phyloP scores from a whole-genome alignment of 2,329 filamentous ascomycete genomes.

The Dothistroma pini region DNA sequence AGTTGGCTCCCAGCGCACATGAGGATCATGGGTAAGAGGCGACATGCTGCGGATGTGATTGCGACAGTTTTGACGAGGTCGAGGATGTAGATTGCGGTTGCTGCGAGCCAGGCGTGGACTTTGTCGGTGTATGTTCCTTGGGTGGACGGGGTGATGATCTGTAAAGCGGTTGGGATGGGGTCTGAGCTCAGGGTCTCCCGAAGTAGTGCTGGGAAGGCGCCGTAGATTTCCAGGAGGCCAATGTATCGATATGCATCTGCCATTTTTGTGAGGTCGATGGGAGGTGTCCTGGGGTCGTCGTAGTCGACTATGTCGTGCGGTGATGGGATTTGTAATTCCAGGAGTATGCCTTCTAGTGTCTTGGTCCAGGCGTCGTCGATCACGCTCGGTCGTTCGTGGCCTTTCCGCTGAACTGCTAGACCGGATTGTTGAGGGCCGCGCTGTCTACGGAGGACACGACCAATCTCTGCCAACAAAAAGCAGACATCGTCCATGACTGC shows the following conservation, averaged over 20 bases:
- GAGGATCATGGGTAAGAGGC: conserved; percentile 52
- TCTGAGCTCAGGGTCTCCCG: conserved; percentile 2
- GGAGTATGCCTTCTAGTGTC: conserved; percentile 47
- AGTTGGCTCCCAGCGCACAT: conserved; percentile 52
- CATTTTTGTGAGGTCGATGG: conserved; percentile 51
- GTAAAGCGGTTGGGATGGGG: not conserved
- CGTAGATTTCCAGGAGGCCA: conserved; percentile 54
- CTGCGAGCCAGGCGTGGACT: conserved; percentile 45
- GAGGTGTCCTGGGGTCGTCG: conserved; percentile 51
- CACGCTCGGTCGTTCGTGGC: conserved; percentile 6
- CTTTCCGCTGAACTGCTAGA: not conserved
- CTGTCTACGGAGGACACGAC: conserved; percentile 32
- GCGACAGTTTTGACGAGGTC: conserved; percentile 49
- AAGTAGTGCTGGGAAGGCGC: conserved; percentile 47
- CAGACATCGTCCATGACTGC: conserved; percentile 45
- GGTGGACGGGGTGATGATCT: not conserved
- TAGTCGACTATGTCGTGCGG: conserved; percentile 49
- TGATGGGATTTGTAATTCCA: conserved; percentile 45
- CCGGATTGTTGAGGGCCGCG: conserved; percentile 9
- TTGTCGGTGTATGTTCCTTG: conserved; percentile 11
- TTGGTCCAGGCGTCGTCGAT: conserved; percentile 37
- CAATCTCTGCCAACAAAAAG: conserved; percentile 46
- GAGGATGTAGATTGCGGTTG: conserved; percentile 51
- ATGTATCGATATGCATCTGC: conserved; percentile 53
- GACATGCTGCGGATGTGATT: conserved; percentile 51